A percentile compares a stretch with the other conserved stretches of the same genome.
phyloP scores from a whole-genome alignment of 495 filamentous ascomycete species.

The Talaromyces proteolyticus region DNA sequence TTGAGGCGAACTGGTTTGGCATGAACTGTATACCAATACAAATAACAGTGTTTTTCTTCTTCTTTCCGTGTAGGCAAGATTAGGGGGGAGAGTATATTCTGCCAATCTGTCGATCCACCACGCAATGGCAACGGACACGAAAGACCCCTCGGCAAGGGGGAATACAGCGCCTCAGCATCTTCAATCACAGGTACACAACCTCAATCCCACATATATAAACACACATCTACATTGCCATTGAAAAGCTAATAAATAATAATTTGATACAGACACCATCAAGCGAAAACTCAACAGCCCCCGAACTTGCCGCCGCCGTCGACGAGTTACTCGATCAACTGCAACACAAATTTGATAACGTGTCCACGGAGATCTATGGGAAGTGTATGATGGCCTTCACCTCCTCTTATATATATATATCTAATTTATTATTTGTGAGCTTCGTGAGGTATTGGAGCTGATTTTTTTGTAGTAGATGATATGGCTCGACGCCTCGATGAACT shows the following conservation, averaged over 20 bases:
- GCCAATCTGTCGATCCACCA: too few species aligned
- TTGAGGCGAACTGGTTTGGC: too few species aligned
- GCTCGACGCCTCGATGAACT: conserved; percentile 80
- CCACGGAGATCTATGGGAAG: conserved; percentile 80
- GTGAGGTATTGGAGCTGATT: conserved; percentile 1
- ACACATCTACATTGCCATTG: background rate
- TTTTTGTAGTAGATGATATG: conserved; percentile 85
- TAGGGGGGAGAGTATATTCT: too few species aligned
- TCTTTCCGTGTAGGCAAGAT: too few species aligned
- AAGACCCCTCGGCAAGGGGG: background rate
- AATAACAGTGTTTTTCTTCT: too few species aligned
- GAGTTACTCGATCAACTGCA: conserved; percentile 78
- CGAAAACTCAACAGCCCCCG: conserved; percentile 35
- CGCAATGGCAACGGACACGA: conserved; percentile 1
- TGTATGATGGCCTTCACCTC: conserved; percentile 40
- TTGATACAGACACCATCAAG: background rate
- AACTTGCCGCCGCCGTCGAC: conserved; percentile 73
- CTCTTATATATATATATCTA: too few species aligned
- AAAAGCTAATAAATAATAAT: background rate
- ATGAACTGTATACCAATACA: too few species aligned
- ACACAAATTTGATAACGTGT: conserved; percentile 76
- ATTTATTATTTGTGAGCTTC: too few species aligned
- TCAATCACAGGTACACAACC: conserved; percentile 1
- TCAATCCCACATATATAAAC: too few species aligned
- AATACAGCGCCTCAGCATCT: background rate